Conservation (phyloP, 352 stramenopile genomes). For the Phytophthora sp. region DNA sequence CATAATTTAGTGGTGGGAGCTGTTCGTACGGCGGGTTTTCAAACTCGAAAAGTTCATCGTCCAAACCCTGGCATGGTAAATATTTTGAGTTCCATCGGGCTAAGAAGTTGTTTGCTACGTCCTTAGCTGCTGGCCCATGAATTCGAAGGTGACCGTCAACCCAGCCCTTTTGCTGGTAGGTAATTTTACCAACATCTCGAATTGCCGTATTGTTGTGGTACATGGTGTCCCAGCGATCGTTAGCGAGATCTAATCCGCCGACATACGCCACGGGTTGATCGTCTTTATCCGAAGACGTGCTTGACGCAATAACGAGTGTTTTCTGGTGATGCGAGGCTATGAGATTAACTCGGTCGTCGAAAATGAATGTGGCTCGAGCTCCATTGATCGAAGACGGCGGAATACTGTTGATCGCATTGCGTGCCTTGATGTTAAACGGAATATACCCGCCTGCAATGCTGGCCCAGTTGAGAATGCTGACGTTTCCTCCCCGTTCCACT, state of each 20-base stretch:
- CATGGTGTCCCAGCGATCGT: constrained; percentile 63
- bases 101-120: constrained; percentile 59
- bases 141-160: constrained; percentile 55
- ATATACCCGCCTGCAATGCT: constrained; percentile 44
- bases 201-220: constrained; percentile 50
- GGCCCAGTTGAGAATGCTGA: constrained; percentile 52
- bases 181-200: constrained; percentile 33
- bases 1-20: constrained; percentile 8
- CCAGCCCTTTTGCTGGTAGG: constrained; percentile 53
- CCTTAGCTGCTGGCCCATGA: constrained; percentile 40
- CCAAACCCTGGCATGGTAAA: constrained; percentile 14
- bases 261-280: constrained; percentile 48
- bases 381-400: constrained; percentile 18
- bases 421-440: constrained; percentile 40
- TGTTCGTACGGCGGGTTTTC: constrained; percentile 38
- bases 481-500: constrained; percentile 37
- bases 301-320: constrained; percentile 34
- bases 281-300: not conserved
- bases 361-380: constrained; percentile 35
- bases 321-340: constrained; percentile 61
- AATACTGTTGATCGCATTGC: constrained; percentile 47
- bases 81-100: constrained; percentile 52
- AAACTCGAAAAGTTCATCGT: constrained; percentile 47
- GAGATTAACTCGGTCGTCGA: constrained; percentile 53
- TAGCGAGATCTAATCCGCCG: constrained; percentile 51